Conservation (phyloP, 2,329 filamentous ascomycete species). For the Ophiostoma sp. region DNA sequence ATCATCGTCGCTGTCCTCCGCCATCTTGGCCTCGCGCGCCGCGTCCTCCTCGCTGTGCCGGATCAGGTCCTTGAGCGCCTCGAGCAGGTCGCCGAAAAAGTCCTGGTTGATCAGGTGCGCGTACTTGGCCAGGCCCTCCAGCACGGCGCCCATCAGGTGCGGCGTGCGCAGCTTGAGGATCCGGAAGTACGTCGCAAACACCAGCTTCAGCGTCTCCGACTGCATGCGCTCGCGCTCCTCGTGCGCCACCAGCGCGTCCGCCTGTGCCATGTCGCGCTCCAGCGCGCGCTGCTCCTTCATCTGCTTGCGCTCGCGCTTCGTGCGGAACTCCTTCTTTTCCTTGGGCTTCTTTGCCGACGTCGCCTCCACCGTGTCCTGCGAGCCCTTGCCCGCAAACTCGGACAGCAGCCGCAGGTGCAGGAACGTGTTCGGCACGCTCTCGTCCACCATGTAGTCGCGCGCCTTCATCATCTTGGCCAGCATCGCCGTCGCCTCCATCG, state of each 20-base stretch:
- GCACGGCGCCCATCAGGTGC: constrained; percentile 89
- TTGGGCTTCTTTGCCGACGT: constrained; percentile 55
- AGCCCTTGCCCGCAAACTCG: constrained; percentile 81
- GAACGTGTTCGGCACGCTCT: constrained; percentile 84
- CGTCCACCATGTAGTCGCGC: constrained; percentile 74
- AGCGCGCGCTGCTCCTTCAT: constrained; percentile 80
- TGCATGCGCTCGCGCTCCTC: constrained; percentile 93
- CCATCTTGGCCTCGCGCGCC: constrained; percentile 45
- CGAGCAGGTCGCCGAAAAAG: constrained; percentile 93
- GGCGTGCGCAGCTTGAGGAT: constrained; percentile 79
- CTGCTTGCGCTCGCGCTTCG: constrained; percentile 78
- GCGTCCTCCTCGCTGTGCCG: constrained; percentile 62
- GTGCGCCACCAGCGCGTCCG: constrained; percentile 83
- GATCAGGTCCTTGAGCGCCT: constrained; percentile 90
- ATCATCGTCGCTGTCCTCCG: constrained; percentile 47
- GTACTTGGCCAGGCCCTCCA: constrained; percentile 91
- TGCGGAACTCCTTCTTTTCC: constrained; percentile 77
- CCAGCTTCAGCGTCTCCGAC: constrained; percentile 89
- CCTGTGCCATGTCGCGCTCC: constrained; percentile 88
- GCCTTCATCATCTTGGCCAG: constrained; percentile 94
- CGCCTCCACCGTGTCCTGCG: constrained; percentile 66
- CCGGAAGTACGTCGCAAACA: constrained; percentile 92
- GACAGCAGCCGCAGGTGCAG: constrained; percentile 81
- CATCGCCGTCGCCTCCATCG: constrained; percentile 77
- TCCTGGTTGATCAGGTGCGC: constrained; percentile 97